Evolutionary conservation across 352 stramenopile genomes (phyloP), one percentile per base, ranked within the genome.

Genomic region (Phytophthora megakarya): DNA sequence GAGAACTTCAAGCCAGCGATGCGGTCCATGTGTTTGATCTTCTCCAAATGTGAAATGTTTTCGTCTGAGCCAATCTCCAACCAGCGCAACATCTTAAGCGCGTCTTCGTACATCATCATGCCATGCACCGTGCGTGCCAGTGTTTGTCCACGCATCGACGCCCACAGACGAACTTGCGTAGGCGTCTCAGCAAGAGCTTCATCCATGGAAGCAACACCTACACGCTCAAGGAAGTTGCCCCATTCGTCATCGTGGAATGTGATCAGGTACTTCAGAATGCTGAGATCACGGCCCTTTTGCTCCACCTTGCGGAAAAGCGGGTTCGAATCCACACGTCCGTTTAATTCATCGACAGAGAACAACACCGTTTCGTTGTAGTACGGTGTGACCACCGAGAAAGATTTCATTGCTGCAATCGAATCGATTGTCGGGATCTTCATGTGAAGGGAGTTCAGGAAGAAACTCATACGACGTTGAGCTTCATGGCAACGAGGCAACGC

Each of bases 41-140:
- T 96, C 35, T 95, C 84, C 54, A 93, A 63, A 58, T 96, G 88
- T 0, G 84, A 90, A 19, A 96, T 89, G 28, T 73, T 87, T 42
- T 91, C 75, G 50, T 96, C 86, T 12, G 82, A 93, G 0, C 88
- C 88, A 52, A 96, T 93, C 58, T 96, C 88, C 3, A 96, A 71
- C 88, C 88, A 96, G 21, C 84, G 84, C 32, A 96, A 65, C 80
- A 96, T 94, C 58, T 92, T 93, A 16, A 96, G 48, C n/a, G 86
- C 85, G 40, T 96, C 88, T 79, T 95, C 86, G 35, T 96, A 93
- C 79, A 95, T 85, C 86, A 95, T 95, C 85, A 96, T 95, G 10
- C 88, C 88, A 46, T 93, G 86, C n/a, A 95, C 86, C 1, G 88
- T 95, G 44, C 88, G 74, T 5, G 84, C 87, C 16, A 96, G 75